Conservation (phyloP, 2,329 filamentous ascomycete species). For the Phialophora tarda region DNA sequence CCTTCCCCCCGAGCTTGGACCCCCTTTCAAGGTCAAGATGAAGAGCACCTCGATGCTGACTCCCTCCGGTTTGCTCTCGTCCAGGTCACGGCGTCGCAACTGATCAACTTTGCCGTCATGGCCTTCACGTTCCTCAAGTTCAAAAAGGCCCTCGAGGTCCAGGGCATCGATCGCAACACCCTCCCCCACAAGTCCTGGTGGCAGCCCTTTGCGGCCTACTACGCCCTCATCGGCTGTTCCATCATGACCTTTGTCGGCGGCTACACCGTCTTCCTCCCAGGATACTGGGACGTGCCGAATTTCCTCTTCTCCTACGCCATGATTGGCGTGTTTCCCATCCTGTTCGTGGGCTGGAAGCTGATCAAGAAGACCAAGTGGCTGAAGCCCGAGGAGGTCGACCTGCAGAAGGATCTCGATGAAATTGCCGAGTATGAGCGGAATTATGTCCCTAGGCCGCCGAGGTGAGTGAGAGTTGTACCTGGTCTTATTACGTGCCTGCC, state of each 20-base stretch:
- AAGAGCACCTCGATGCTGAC: not conserved
- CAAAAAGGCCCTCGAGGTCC: conserved; percentile 69
- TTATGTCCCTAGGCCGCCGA: conserved; percentile 61
- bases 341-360: conserved; percentile 75
- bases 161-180: conserved; percentile 69
- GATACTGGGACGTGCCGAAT: conserved; percentile 68
- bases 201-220: conserved; percentile 75
- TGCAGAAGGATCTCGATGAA: conserved; percentile 66
- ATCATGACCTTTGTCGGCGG: conserved; percentile 77
- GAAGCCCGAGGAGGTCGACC: conserved; percentile 65
- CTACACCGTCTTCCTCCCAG: conserved; percentile 75
- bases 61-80: not conserved
- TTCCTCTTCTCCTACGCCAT: conserved; percentile 82
- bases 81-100: conserved; percentile 71
- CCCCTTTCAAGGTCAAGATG: not conserved
- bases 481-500: not conserved
- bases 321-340: conserved; percentile 70
- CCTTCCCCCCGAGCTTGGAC: too few species aligned
- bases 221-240: conserved; percentile 66
- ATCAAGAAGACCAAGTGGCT: conserved; percentile 66
- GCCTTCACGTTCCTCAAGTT: conserved; percentile 75
- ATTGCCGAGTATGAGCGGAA: conserved; percentile 71
- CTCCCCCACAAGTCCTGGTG: conserved; percentile 72
- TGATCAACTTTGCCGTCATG: conserved; percentile 74
- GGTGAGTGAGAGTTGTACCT: conserved; percentile 52